A percentile compares a stretch with the other conserved stretches of the same genome.
phyloP scores from a whole-genome alignment of 1,284 basidiomycete genomes.

The Schizophyllum amplum region DNA sequence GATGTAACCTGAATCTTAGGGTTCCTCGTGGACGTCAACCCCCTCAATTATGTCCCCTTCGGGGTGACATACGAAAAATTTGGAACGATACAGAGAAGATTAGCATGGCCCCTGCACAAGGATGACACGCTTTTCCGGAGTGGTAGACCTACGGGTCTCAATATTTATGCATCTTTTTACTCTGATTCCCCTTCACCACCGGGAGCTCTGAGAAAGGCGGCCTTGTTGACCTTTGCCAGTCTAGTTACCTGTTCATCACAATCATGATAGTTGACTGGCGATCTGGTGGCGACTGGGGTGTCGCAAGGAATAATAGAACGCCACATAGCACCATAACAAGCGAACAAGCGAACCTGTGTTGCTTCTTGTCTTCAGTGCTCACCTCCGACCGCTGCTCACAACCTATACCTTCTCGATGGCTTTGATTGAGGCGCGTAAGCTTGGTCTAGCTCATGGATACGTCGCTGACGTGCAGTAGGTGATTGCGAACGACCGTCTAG shows the following conservation, averaged over 20 bases:
- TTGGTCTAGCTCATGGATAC: neutral
- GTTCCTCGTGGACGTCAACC: neutral
- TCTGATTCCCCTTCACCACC: neutral
- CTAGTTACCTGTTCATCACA: no score
- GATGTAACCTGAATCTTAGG: neutral
- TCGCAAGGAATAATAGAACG: neutral
- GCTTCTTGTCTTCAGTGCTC: neutral
- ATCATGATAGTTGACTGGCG: no score
- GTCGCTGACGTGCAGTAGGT: slow-evolving; percentile 39
- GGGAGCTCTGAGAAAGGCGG: no score
- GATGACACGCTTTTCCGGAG: neutral
- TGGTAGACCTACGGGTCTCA: neutral
- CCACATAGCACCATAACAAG: neutral
- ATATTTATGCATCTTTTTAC: neutral
- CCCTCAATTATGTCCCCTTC: neutral
- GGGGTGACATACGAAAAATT: neutral
- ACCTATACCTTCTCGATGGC: neutral
- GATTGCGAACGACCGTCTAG: slow-evolving; percentile 95
- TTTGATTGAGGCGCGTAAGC: neutral
- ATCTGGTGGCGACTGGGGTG: no score
- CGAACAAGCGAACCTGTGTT: neutral
- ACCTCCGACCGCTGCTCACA: neutral
- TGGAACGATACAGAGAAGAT: neutral
- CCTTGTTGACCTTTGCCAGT: no score
- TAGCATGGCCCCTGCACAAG: neutral